A percentile compares a stretch with the other conserved stretches of the same genome.
phyloP scores from a whole-genome alignment of 441 rosid genomes.

The Theobroma grandiflorum region DNA sequence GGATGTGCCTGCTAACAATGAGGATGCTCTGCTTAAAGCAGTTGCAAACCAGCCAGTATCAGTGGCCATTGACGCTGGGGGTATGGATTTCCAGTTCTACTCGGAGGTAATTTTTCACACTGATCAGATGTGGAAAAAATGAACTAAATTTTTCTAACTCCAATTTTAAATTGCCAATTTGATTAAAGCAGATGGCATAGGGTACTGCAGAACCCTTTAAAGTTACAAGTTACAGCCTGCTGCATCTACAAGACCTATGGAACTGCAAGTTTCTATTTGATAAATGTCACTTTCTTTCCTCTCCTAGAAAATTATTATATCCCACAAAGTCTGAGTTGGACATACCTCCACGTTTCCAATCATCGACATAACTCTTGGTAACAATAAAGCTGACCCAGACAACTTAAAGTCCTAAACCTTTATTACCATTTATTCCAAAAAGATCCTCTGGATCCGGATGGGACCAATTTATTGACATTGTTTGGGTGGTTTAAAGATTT shows the following conservation, averaged over 20 bases:
- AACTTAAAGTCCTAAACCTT: too few species aligned
- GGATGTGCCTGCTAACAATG: constrained; percentile 68
- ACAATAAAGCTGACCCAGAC: too few species aligned
- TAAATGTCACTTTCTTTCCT: background rate
- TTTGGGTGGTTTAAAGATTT: background rate
- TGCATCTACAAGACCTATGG: background rate
- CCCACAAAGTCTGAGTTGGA: background rate
- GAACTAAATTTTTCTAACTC: background rate
- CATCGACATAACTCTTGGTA: too few species aligned
- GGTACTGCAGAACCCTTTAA: background rate
- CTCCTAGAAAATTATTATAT: background rate
- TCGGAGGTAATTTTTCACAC: constrained; percentile 61
- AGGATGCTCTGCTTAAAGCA: constrained; percentile 73
- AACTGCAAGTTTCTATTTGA: background rate
- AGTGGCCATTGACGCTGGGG: constrained; percentile 85
- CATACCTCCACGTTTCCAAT: too few species aligned
- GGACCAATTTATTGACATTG: background rate
- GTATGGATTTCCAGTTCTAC: constrained; percentile 86
- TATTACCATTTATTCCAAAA: background rate
- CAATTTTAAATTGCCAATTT: background rate
- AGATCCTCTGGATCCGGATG: background rate
- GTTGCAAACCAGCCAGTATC: constrained; percentile 84
- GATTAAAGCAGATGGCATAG: background rate
- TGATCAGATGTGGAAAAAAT: background rate
- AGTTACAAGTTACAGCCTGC: too few species aligned